phyloP scores from a whole-genome alignment of 768 basidiomycete genomes.

The Mycena indigotica region DNA sequence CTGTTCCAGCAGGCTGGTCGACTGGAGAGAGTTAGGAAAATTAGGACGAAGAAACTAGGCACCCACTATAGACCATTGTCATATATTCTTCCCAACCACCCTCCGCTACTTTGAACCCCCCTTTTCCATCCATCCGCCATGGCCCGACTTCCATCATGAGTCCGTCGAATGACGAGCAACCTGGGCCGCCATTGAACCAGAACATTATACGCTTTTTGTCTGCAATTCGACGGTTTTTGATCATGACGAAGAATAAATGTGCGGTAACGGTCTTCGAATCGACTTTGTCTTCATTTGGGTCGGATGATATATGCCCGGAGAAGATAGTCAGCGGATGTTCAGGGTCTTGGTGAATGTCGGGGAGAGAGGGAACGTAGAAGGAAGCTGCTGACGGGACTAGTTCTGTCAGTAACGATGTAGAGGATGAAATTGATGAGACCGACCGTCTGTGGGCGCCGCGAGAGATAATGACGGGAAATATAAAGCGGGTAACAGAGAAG shows the following conservation, averaged over 20 bases:
- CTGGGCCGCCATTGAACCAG: conserved; percentile 99
- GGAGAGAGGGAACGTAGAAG: conserved; percentile 79
- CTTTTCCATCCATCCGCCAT: conserved; percentile 75
- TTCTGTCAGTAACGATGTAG: not conserved
- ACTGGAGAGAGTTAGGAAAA: conserved; percentile 50
- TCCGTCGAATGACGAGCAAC: conserved; percentile 96
- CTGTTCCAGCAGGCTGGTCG: conserved; percentile 97
- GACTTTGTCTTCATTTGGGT: conserved; percentile 57
- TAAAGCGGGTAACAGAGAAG: conserved; percentile 10
- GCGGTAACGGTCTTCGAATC: conserved; percentile 64
- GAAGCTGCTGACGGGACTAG: conserved; percentile 79
- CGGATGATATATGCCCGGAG: conserved; percentile 83
- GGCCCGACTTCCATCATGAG: conserved; percentile 99
- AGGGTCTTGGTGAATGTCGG: conserved; percentile 75
- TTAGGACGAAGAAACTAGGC: conserved; percentile 4
- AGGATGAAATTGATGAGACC: conserved; percentile 18
- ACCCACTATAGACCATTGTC: conserved; percentile 87
- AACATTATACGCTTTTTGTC: conserved; percentile 90
- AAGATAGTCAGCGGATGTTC: conserved; percentile 75
- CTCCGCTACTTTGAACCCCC: conserved; percentile 70
- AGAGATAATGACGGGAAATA: conserved; percentile 6
- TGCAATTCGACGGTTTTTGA: conserved; percentile 84
- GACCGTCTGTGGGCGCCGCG: conserved; percentile 46
- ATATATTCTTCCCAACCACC: conserved; percentile 99
- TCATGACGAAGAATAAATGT: conserved; percentile 86